Conservation (phyloP, 208 protist genomes). For the Blechomonas ayalai region DNA sequence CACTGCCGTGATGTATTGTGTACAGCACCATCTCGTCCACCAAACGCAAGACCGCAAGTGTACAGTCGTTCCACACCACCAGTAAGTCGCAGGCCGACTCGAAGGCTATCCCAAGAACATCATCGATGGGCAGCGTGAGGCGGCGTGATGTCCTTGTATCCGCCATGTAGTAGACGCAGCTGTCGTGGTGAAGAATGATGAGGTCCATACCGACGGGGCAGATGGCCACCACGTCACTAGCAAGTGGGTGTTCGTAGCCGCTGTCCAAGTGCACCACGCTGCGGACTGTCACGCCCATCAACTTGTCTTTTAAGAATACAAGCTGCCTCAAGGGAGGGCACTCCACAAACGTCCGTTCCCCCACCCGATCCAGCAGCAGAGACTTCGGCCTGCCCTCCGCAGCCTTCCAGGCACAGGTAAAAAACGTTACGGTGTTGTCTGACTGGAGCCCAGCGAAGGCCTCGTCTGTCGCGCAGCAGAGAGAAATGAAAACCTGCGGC, state of each 20-base stretch:
- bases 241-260: too few relatives aligned
- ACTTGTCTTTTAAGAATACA: background rate
- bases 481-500: background rate
- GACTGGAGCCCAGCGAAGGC: background rate
- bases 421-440: background rate
- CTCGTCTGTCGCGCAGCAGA: background rate
- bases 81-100: too few relatives aligned
- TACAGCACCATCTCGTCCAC: too few relatives aligned
- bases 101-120: too few relatives aligned
- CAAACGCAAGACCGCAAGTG: too few relatives aligned
- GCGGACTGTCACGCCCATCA: constrained; percentile 1
- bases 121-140: too few relatives aligned
- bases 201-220: too few relatives aligned
- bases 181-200: too few relatives aligned
- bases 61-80: too few relatives aligned
- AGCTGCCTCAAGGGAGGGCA: background rate
- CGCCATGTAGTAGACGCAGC: too few relatives aligned
- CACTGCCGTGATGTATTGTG: too few relatives aligned
- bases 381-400: background rate
- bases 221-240: too few relatives aligned
- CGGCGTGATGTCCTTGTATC: constrained; percentile 1
- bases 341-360: background rate
- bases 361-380: background rate
- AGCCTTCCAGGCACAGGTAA: constrained; percentile 3
- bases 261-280: constrained; percentile 2